Conservation (phyloP, 2,329 filamentous ascomycete species). For the Alternaria triticimaculans region DNA sequence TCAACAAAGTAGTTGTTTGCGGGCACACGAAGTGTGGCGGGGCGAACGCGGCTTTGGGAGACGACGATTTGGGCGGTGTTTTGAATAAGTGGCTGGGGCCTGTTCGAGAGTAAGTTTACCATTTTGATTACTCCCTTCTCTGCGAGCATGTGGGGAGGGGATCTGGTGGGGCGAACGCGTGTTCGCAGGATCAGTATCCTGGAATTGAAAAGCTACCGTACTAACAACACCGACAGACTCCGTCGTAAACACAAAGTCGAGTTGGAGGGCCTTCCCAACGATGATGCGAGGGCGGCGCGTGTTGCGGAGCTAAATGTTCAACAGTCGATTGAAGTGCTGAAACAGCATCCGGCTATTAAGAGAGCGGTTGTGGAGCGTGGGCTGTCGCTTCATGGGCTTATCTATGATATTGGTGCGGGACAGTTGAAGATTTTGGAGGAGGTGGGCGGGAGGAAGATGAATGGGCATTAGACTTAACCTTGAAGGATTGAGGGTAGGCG, state of each 20-base stretch:
- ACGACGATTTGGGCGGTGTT: conserved; percentile 62
- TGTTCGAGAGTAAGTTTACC: conserved; percentile 51
- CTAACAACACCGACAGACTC: conserved; percentile 37
- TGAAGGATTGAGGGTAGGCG: no score
- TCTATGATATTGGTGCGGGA: conserved; percentile 72
- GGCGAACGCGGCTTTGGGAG: conserved; percentile 61
- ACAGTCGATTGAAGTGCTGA: conserved; percentile 69
- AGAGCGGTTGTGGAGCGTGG: conserved; percentile 74
- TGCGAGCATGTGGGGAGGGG: neutral
- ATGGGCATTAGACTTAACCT: neutral
- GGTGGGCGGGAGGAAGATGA: conserved; percentile 4
- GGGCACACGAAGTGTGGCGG: conserved; percentile 68
- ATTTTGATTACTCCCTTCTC: neutral
- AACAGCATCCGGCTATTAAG: conserved; percentile 71
- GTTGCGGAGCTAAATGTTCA: conserved; percentile 81
- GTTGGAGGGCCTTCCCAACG: conserved; percentile 54
- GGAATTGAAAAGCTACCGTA: neutral
- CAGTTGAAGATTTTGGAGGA: conserved; percentile 60
- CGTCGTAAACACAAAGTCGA: conserved; percentile 60
- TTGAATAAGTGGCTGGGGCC: conserved; percentile 69
- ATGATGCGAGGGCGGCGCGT: conserved; percentile 61
- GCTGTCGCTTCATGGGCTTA: conserved; percentile 76
- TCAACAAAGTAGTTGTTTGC: conserved; percentile 68
- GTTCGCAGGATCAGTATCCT: neutral
- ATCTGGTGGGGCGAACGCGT: neutral